Base-by-base conservation (phyloP, 2,329 filamentous ascomycete species). In the Magnaporthiopsis rhizophila region DNA sequence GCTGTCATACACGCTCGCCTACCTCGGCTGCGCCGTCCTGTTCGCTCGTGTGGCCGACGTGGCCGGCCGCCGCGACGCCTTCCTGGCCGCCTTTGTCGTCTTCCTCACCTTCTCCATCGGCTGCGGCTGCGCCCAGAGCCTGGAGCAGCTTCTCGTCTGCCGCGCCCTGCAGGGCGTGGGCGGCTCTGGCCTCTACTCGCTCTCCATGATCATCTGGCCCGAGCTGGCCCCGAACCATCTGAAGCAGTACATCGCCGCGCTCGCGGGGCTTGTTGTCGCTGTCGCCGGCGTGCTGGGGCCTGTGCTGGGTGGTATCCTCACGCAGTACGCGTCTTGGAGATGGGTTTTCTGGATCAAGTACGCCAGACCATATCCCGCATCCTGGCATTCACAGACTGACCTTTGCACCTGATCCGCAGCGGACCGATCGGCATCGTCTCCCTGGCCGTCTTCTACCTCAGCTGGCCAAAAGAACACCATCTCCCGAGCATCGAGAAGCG, bases 281-380 rank as follows among this genome's bases (percentile, higher is more conserved):
- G 66, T 77, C 28, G 75, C 81, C 6, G 82, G 81, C 18, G 78
- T 84, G 2, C 70, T 83, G 30, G 83, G 83, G 0, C 83, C 82
- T 0, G 73, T 84, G 1, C 69, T 85, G 21, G 83, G 83, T 24
- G 82, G 82, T 1, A 45, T 83, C 5, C 68, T 85, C 57, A 83
- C 81, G 1, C 71, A 80, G 21, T 83, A 81, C 63, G 69, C 75
- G 0, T 78, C 72, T 12, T 85, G 83, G 83, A 73, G 80, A 66
- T 84, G 81, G 79, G 76, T 85, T 2, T 86, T 86, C 71, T 86
- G 81, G 81, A 81, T 86, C 69, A 86, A 86, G 81, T 83, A 68
- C 61, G 79, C 15, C 3, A 45, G 9, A 5, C 24, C 12, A 57
- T 53, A 13, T 26, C n/a, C 1, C 26, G 6, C 45, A n/a, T 53